Conservation (phyloP, 2,329 filamentous ascomycete species). For the Ophioceras dolichostomum region DNA sequence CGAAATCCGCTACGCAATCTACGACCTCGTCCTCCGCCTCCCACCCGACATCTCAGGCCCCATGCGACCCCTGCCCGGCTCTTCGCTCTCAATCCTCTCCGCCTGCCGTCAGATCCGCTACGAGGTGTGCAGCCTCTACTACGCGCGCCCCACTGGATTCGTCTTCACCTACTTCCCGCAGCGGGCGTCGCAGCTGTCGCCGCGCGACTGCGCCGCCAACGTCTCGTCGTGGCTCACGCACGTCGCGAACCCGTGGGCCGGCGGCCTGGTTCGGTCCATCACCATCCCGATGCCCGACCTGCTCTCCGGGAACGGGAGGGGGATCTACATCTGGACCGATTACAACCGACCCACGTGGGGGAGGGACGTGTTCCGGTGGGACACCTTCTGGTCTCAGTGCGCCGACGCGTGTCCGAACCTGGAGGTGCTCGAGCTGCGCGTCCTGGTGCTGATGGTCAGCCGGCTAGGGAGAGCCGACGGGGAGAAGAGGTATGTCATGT, state of each 20-base stretch:
- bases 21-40: background rate
- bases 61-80: background rate
- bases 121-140: background rate
- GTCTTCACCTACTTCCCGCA: background rate
- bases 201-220: background rate
- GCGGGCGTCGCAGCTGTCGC: background rate
- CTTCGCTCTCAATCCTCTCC: background rate
- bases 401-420: background rate
- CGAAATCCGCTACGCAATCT: background rate
- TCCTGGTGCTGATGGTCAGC: background rate
- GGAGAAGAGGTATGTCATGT: background rate
- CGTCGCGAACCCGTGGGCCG: no score
- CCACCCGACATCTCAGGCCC: background rate
- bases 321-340: background rate
- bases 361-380: background rate
- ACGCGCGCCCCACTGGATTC: background rate
- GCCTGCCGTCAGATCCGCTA: background rate
- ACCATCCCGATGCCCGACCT: no score
- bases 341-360: background rate
- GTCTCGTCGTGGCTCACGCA: no score
- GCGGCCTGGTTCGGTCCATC: no score
- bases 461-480: background rate
- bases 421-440: background rate
- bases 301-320: background rate
- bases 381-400: background rate